phyloP scores from a whole-genome alignment of 306 rosid genomes.

The Medicago ruthenica region DNA sequence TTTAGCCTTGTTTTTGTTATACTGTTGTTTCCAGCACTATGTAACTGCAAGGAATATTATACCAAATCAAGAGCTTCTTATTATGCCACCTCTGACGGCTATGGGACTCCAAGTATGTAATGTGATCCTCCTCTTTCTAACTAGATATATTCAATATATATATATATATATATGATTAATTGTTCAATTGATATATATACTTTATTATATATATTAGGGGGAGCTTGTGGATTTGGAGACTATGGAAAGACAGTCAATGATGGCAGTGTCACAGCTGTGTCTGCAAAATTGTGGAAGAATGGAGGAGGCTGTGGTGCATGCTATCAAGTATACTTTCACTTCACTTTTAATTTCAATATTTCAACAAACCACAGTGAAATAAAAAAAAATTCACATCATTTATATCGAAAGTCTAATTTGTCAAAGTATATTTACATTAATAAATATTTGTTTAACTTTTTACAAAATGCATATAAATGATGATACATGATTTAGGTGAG shows the following conservation, averaged over 20 bases:
- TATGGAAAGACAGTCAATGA: too few species aligned
- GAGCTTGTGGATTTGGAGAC: constrained; percentile 91
- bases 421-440: too few species aligned
- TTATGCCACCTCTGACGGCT: constrained; percentile 81
- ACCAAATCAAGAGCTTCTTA: constrained; percentile 75
- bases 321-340: constrained; percentile 60
- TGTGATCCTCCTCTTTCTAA: background rate
- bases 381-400: too few species aligned
- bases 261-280: constrained; percentile 76
- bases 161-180: background rate
- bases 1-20: constrained; percentile 51
- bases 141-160: background rate
- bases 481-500: constrained; percentile 43
- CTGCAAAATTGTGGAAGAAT: constrained; percentile 59
- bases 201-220: constrained; percentile 51
- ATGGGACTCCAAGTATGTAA: constrained; percentile 68
- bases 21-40: constrained; percentile 61
- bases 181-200: background rate
- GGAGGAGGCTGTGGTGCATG: constrained; percentile 91
- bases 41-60: constrained; percentile 56
- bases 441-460: too few species aligned
- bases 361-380: too few species aligned
- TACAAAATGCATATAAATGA: background rate
- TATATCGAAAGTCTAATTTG: too few species aligned
- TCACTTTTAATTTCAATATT: background rate